Evolutionary conservation across 2,329 filamentous ascomycete species (phyloP).

Genomic region (Leptographium lundbergii): DNA sequence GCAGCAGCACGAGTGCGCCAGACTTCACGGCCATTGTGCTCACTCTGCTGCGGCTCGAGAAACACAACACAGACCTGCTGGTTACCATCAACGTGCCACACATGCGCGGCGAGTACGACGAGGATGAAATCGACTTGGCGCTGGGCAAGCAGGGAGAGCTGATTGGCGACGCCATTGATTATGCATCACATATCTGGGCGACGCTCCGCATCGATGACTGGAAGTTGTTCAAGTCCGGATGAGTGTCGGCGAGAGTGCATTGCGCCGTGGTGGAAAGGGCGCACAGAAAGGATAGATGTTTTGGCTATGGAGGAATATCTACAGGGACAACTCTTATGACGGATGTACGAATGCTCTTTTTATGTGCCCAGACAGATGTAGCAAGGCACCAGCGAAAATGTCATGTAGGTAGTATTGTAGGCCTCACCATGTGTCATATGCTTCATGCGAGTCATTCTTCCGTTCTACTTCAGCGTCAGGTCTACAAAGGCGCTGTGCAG

Average conservation of each 20-base stretch:
- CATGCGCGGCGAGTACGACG: constrained; percentile 59
- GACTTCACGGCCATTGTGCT: constrained; percentile 67
- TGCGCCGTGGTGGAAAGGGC: too few relatives aligned
- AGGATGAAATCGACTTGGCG: constrained; percentile 57
- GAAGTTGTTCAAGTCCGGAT: constrained; percentile 46
- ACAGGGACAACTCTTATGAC: not conserved
- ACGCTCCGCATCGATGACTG: constrained; percentile 72
- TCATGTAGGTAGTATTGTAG: not conserved
- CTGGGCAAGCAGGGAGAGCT: constrained; percentile 53
- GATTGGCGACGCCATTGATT: constrained; percentile 56
- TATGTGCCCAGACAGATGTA: not conserved
- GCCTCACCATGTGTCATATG: not conserved
- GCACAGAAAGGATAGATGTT: not conserved
- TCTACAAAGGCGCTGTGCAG: constrained; percentile 11
- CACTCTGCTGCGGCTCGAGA: constrained; percentile 62
- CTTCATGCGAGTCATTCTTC: too few relatives aligned
- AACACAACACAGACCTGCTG: constrained; percentile 66
- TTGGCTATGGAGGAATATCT: not conserved
- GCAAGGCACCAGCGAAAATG: not conserved
- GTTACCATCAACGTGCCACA: constrained; percentile 84
- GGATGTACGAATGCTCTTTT: not conserved
- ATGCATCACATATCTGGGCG: constrained; percentile 54
- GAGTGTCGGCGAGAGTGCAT: too few relatives aligned
- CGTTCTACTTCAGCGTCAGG: constrained; percentile 5
- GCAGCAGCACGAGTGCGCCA: constrained; percentile 26